These are phyloP conservation scores for Kwoniella mangroviensis DNA, from an alignment of 768 basidiomycete genomes.

Conservation along the genomic window DNA sequence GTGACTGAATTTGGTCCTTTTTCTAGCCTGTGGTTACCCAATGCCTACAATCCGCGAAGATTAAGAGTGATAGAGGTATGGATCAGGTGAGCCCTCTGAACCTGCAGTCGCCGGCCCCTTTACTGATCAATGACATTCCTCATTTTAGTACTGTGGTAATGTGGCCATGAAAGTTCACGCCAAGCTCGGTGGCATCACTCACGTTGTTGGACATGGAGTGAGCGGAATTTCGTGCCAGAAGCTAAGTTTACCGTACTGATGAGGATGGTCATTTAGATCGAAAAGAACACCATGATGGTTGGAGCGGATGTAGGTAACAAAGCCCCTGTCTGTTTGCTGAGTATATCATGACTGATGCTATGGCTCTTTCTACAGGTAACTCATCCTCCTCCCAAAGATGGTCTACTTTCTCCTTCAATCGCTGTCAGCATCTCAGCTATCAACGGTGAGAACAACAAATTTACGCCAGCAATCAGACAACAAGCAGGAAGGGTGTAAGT, in stretches of 20 bases:
- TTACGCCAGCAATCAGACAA: slow-evolving; percentile 44
- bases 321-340: too few species aligned
- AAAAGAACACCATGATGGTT: slow-evolving; percentile 47
- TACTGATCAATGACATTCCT: too few species aligned
- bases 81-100: too few species aligned
- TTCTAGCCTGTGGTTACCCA: slow-evolving; percentile 56
- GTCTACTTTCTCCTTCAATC: slow-evolving; percentile 44
- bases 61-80: slow-evolving; percentile 36
- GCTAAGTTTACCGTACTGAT: too few species aligned
- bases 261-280: too few species aligned
- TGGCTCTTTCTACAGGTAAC: slow-evolving; percentile 15
- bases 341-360: too few species aligned
- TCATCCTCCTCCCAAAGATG: slow-evolving; percentile 44
- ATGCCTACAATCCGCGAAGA: slow-evolving; percentile 47
- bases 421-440: slow-evolving; percentile 44
- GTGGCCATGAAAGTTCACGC: slow-evolving; percentile 57
- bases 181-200: slow-evolving; percentile 57
- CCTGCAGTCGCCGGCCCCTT: too few species aligned
- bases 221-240: slow-evolving; percentile 18
- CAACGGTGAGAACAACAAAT: slow-evolving; percentile 44
- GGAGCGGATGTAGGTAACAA: slow-evolving; percentile 42
- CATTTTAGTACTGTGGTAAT: slow-evolving; percentile 39
- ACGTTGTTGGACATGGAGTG: slow-evolving; percentile 37
- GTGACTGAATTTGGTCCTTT: too few species aligned
- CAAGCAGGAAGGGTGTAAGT: slow-evolving; percentile 55